A percentile compares a stretch with the other conserved stretches of the same genome.
Evolutionary conservation across 495 filamentous ascomycete genomes (phyloP).

Genomic region (Aspergillus affinis): DNA sequence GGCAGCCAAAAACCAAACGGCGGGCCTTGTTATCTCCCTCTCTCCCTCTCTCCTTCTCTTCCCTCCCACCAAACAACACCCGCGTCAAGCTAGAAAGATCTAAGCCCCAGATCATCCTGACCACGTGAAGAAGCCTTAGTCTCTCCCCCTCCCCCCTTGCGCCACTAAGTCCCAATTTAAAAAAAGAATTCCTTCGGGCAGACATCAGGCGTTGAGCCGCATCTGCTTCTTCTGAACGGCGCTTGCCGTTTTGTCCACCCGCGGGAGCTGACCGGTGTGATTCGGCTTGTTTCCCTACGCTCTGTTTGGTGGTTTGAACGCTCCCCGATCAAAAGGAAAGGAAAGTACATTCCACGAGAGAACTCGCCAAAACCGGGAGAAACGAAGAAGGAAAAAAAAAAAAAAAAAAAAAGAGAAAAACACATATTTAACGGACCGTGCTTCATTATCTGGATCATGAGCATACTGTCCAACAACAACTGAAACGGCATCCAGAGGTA

Average conservation of each 20-base stretch:
- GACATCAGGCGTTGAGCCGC: constrained; percentile 3
- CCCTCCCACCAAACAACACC: not conserved
- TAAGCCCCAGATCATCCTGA: constrained; percentile 2
- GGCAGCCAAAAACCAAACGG: too few relatives aligned
- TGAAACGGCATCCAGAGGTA: not conserved
- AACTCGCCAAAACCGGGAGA: too few relatives aligned
- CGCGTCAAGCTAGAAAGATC: not conserved
- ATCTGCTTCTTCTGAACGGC: not conserved
- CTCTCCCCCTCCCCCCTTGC: not conserved
- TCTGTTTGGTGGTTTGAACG: not conserved
- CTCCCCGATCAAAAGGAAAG: not conserved
- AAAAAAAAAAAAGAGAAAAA: constrained; percentile 1
- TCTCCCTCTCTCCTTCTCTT: not conserved
- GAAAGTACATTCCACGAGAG: too few relatives aligned
- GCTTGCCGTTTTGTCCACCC: constrained; percentile 8
- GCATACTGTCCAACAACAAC: not conserved
- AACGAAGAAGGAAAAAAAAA: not conserved
- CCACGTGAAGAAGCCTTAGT: not conserved
- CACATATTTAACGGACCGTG: not conserved
- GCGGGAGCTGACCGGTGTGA: constrained; percentile 5
- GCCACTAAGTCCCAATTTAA: not conserved
- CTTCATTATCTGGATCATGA: constrained; percentile 11
- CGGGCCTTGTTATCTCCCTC: too few relatives aligned
- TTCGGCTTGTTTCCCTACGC: not conserved
- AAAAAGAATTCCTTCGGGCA: constrained; percentile 6